Evolutionary conservation across 106 monocot genomes (phyloP), one percentile per base, ranked within the genome.

Genomic region (Allium cepa): DNA sequence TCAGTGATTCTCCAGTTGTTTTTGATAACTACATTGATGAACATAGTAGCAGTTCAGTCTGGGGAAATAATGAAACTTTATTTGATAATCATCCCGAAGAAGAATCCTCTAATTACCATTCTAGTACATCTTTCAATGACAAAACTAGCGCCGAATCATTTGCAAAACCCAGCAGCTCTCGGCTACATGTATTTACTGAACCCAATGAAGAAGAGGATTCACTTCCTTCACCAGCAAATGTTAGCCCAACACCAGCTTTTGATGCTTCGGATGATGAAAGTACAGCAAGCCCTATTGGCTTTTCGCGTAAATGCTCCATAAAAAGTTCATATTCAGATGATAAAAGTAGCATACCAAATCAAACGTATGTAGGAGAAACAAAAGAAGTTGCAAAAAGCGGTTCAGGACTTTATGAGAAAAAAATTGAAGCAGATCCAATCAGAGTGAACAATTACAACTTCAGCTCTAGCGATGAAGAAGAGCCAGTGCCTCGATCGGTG

Each of bases 11-110:
- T 76, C 70, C 62, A 71, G 77, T 63, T 17, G 69, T 76, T 64
- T 90, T 80, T 76, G 90, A 85, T 80, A 67, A 78, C 36, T 79
- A 77, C 75, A 80, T 46, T 80, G 85, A 90, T 57, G 11, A 16
- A 14, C 77, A 77, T 60, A 84, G 76, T 60, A 16, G 50, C 50
- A 50, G 49, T 14, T 67, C 52, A 52, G 17, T 36, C 1, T 57
- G 62, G 56, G 55, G 49, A 10, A 60, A 75, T 46, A 69, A n/a
- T 58, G 52, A 10, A 17, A 70, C 74, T 14, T 51, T 77, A 26
- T 75, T 77, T 9, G 77, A 82, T 72, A 59, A 48, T 2, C 62
- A 72, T 26, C 52, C 64, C 10, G 58, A 51, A 67, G 78, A 71
- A 71, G 52, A 76, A 59, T 12, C n/a, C 27, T 22, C 73, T 60